phyloP scores from a whole-genome alignment of 345 rosid species.

The Pugionium dolabratum region DNA sequence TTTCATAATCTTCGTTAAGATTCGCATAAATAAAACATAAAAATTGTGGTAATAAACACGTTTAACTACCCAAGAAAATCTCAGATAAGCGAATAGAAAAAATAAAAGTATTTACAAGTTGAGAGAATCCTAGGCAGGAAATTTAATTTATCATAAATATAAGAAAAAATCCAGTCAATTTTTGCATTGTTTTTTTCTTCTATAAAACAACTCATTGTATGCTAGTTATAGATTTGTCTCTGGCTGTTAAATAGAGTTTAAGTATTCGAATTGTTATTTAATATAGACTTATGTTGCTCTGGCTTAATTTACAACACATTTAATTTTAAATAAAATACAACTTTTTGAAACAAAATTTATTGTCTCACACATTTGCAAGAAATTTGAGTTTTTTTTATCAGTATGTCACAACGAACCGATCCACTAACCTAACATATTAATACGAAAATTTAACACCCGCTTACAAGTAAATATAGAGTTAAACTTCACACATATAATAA shows the following conservation, averaged over 20 bases:
- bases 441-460: too few relatives aligned
- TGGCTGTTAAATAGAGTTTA: neutral
- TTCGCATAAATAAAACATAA: conserved; percentile 25
- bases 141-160: neutral
- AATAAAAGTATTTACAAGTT: conserved; percentile 24
- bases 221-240: conserved; percentile 4
- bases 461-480: too few relatives aligned
- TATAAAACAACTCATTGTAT: conserved; percentile 4
- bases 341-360: neutral
- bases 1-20: conserved; percentile 34
- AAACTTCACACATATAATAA: too few relatives aligned
- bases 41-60: conserved; percentile 27
- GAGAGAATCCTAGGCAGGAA: conserved; percentile 39
- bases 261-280: neutral
- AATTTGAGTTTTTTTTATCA: too few relatives aligned
- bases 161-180: neutral
- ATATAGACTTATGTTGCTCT: neutral
- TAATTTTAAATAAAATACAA: neutral
- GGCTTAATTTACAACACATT: neutral
- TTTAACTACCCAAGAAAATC: conserved; percentile 34
- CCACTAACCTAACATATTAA: too few relatives aligned
- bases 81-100: conserved; percentile 21
- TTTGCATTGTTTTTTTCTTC: too few relatives aligned
- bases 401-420: too few relatives aligned
- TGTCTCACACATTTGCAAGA: neutral